phyloP scores from a whole-genome alignment of 2,329 filamentous ascomycete species.

The Aspergillus candidus region DNA sequence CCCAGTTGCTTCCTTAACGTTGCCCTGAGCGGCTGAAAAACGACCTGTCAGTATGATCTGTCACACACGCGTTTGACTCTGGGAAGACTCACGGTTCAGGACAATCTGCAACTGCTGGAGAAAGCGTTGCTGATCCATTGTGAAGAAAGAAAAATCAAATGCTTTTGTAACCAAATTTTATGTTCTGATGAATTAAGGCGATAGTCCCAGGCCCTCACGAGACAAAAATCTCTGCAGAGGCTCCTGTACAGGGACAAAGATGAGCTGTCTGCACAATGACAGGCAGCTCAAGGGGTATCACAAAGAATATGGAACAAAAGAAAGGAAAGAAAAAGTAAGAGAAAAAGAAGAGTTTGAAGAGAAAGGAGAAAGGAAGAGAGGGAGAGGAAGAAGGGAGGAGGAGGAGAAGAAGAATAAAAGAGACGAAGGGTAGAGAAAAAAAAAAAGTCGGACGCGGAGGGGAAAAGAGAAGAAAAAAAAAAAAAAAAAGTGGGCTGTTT shows the following conservation, averaged over 20 bases:
- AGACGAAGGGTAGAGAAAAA: slow-evolving; percentile 7
- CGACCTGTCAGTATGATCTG: slow-evolving; percentile 13
- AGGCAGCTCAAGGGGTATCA: slow-evolving; percentile 30
- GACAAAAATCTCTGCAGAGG: slow-evolving; percentile 6
- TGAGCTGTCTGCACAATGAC: slow-evolving; percentile 26
- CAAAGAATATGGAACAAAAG: slow-evolving; percentile 19
- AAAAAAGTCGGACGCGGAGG: slow-evolving; percentile 7
- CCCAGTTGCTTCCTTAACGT: slow-evolving; percentile 82
- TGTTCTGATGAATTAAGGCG: slow-evolving; percentile 4
- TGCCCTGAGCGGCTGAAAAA: slow-evolving; percentile 70
- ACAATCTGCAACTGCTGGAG: slow-evolving; percentile 80
- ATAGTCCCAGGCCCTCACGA: slow-evolving; percentile 13
- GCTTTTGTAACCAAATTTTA: slow-evolving; percentile 9
- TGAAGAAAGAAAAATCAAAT: slow-evolving; percentile 12
- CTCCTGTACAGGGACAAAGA: slow-evolving; percentile 14
- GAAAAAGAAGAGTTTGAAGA: slow-evolving; percentile 12
- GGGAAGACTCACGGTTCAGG: slow-evolving; percentile 65
- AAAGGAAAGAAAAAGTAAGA: slow-evolving; percentile 20
- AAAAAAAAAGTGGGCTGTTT: slow-evolving; percentile 9
- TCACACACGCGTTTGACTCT: background rate
- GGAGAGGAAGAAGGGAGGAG: slow-evolving; percentile 10
- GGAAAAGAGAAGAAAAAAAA: slow-evolving; percentile 3
- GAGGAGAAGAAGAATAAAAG: slow-evolving; percentile 18
- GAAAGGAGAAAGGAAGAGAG: slow-evolving; percentile 13
- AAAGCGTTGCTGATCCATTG: slow-evolving; percentile 77